Evolutionary conservation across 768 basidiomycete genomes (phyloP), one percentile per base, ranked within the genome.

Genomic region (Rubroboletus satanas): DNA sequence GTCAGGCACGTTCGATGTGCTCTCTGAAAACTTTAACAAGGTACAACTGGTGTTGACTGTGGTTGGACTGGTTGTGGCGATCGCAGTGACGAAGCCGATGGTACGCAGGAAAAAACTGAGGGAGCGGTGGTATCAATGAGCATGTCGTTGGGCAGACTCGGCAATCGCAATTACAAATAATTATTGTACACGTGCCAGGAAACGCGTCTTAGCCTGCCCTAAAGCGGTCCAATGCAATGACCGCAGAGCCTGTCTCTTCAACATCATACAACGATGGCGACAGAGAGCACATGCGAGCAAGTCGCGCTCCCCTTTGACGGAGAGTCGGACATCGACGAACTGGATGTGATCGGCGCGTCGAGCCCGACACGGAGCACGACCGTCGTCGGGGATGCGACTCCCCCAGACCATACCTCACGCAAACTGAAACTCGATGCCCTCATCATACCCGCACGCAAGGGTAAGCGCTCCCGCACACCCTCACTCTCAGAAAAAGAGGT

Each of bases 1-100:
- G 2, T 94, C 92, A 11, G 84, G 83, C 38, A 92, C 93, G 18
- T 98, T 98, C 63, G 96, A 98, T 66, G 85, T 97, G 26, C 80
- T 98, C 8, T 91, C 82, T 62, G 89, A 94, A 69, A 85, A 77
- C 64, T 98, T 98, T 72, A 98, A 98, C 76, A 97, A 98, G 75
- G 78, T 75, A 1, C 96, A 98, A 70, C 77, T 98, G 23, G 83
- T 95, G 58, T 71, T 93, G 29, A 98, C 93, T 2, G 83, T 96
- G 33, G 70, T 74, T 1, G 92, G 81, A 0, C 69, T 98, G 55
- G 79, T 75, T 3, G 63, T 82, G 6, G 95, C 87, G n/a, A 90
- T 97, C 58, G 68, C 83, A n/a, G 68, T 94, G 36, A 85, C 85
- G 21, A 84, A 82, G 67, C 93, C 93, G 32, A 90, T 95, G 75